Evolutionary conservation across 441 rosid species (phyloP), one percentile per base, ranked within the genome.

Genomic region (Erysimum cheiri): DNA sequence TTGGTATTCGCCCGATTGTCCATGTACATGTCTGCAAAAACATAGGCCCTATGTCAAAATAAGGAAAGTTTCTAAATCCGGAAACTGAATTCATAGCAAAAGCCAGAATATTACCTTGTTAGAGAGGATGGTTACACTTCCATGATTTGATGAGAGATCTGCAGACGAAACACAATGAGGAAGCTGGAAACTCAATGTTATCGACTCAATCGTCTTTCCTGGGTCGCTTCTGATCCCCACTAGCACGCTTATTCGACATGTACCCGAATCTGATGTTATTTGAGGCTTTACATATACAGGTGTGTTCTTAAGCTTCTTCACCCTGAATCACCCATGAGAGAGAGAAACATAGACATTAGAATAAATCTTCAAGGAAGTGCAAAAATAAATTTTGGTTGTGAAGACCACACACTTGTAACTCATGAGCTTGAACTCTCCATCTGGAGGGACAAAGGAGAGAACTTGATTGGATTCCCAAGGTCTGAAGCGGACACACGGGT

Each of bases 361-460:
- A 22, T 31, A 11, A 11, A 4, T 11, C 11, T 58, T 59, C 50
- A 50, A 60, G 50, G 4, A 24, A 47, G 14, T 8, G 41, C 8
- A 19, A 46, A 41, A 4, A n/a, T 0, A 37, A 17, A 5, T 10
- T 6, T 47, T 35, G 22, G 11, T 14, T 2, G 35, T 40, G 48
- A 52, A 41, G 1, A 71, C 8, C 33, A 70, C 77, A 17, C 22
- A 88, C 98, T 97, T 92, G 89, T 94, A 94, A 82, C 88, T 90
- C 98, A 94, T 90, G 80, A 92, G 98, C 84, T 83, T 92, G 78
- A 94, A 94, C 71, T 80, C 84, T 62, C 99, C 98, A 80, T 95
- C 99, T 50, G 99, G 98, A 77, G 99, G 99, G 46, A 95, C 90
- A 81, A 95, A 95, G 35, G 99, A 90, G 50, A 95, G 83, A 70